These are phyloP conservation scores for Tricladium varicosporioides DNA, from an alignment of 2,329 filamentous ascomycete genomes.

Conservation along the genomic window DNA sequence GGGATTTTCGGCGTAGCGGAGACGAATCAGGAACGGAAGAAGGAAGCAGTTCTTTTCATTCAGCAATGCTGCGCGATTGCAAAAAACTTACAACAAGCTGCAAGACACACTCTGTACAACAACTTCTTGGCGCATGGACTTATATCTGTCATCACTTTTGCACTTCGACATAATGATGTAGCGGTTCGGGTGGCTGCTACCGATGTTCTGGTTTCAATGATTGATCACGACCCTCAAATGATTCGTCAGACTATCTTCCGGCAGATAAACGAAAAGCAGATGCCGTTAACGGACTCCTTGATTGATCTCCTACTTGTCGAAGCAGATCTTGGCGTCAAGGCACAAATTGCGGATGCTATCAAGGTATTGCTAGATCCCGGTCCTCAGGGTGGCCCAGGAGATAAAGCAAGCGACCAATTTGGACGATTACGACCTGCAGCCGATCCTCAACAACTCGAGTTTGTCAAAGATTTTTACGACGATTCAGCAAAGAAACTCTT, in stretches of 20 bases:
- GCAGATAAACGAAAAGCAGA: slow-evolving; percentile 82
- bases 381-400: slow-evolving; percentile 56
- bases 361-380: slow-evolving; percentile 85
- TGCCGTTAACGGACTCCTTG: slow-evolving; percentile 83
- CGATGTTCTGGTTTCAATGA: slow-evolving; percentile 88
- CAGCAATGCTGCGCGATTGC: slow-evolving; percentile 93
- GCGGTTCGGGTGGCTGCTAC: slow-evolving; percentile 87
- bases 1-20: slow-evolving; percentile 72
- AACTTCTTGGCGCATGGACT: slow-evolving; percentile 89
- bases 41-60: slow-evolving; percentile 93
- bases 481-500: slow-evolving; percentile 83
- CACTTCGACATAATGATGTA: slow-evolving; percentile 80
- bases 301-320: slow-evolving; percentile 91
- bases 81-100: slow-evolving; percentile 86
- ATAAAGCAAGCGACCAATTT: slow-evolving; percentile 69
- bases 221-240: slow-evolving; percentile 94
- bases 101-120: slow-evolving; percentile 77
- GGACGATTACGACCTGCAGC: slow-evolving; percentile 56
- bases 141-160: slow-evolving; percentile 86
- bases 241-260: slow-evolving; percentile 92
- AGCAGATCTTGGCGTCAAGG: slow-evolving; percentile 90
- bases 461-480: slow-evolving; percentile 88
- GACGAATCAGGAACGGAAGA: slow-evolving; percentile 70
- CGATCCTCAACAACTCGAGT: slow-evolving; percentile 78
- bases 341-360: slow-evolving; percentile 91